Base-by-base conservation (phyloP, 2,329 filamentous ascomycete species). In the Beauveria bassiana region DNA sequence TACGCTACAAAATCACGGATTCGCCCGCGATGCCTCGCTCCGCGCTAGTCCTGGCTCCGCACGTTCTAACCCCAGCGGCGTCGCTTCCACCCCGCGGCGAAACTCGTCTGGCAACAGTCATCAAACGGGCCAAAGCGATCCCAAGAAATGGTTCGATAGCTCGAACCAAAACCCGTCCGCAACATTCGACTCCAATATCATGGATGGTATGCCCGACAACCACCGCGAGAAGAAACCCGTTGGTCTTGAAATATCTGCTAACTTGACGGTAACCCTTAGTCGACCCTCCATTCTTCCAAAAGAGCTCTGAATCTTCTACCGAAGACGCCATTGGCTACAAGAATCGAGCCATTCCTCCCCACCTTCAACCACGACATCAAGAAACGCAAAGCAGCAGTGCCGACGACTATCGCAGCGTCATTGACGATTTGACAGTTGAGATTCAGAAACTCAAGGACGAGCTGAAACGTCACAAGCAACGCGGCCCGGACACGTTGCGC, bases 371-470 rank as follows among this genome's bases (percentile, higher is more conserved):
- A 20, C 55, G 38, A 3, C 40, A 18, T 10, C 43, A 69, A 0
- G 62, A 70, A 43, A 74, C 75, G 3, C 82, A 73, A 22, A 83
- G 75, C 69, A 90, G 84, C 69, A 87, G 86, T 56, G 85, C 83
- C 31, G 89, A 90, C 61, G 90, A 93, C 61, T 93, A 86, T 63
- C 81, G 91, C 52, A 88, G 88, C 66, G 90, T 96, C 18, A 96
- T 96, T 53, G 91, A 96, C 68, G 91, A 96, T 70, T 74, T 96
- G 62, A 96, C 91, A 0, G 78, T 96, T 28, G 88, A 92, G 70
- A 96, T 95, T 70, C 90, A 91, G 71, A 87, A 85, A 57, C 72
- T 96, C 64, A 92, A 87, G 74, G 86, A 88, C 66, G 85, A 86
- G 68, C 69, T 96, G 60, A 88, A 84, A 68, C 86, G 84, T 59